Evolutionary conservation across 176 grass and related monocot species (phyloP), one percentile per base, ranked within the genome.

Genomic region (Poa pratensis): DNA sequence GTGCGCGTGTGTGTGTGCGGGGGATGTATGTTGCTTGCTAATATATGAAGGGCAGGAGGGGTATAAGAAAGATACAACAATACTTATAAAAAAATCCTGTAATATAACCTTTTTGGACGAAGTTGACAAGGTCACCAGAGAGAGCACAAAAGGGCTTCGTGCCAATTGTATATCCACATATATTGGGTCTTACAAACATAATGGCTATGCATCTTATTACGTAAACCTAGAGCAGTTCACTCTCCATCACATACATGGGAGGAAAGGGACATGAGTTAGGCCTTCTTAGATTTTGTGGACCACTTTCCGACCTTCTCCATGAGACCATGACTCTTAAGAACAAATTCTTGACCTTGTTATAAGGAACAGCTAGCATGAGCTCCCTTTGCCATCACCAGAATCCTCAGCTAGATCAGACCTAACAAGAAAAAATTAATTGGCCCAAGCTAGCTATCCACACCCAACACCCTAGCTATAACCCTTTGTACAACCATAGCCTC

Each of bases 181-280:
- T 32, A 9, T 49, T 62, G 0, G 23, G 39, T 74, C 70, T 83
- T 62, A 74, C 26, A 62, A 73, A 49, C 70, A 63, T 50, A 34
- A 83, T 73, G 42, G 46, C 28, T 77, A 64, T 76, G 37, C 12
- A 76, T 19, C 46, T 16, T 45, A 82, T 73, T 73, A 82, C 88
- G 82, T 70, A 84, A 82, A 34, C 49, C 69, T 82, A 80, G 17
- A 75, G 76, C 39, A 60, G 52, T 35, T 75, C 80, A 55, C 76
- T 84, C 48, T 74, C 75, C 55, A 87, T 79, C 43, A 73, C 57
- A 59, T 75, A 86, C 49, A 80, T 37, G 50, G 85, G 40, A 76
- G n/a, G 77, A 89, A 87, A 90, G 81, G 72, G 89, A 84, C 85
- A 70, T 23, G 75, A 54, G 89, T 91, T 87, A 84, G 89, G 89